phyloP scores from a whole-genome alignment of 2,329 filamentous ascomycete genomes.

The Aspergillus sp. region DNA sequence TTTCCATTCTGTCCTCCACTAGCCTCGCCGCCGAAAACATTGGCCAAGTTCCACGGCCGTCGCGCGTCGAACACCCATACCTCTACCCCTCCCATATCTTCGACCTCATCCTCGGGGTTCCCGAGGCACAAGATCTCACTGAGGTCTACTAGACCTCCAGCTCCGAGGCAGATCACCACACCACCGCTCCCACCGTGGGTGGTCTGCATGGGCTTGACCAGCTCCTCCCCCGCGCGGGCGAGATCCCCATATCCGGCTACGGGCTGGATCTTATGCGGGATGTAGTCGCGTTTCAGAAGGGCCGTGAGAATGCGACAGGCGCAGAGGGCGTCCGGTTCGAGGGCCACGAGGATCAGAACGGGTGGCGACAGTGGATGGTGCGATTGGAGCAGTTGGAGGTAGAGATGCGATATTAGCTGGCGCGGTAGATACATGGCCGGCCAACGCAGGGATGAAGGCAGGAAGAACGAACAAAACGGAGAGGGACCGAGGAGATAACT shows the following conservation, averaged over 20 bases:
- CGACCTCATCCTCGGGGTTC: constrained; percentile 61
- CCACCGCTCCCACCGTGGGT: constrained; percentile 81
- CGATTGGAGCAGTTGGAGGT: constrained; percentile 80
- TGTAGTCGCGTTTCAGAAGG: constrained; percentile 95
- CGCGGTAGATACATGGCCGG: constrained; percentile 88
- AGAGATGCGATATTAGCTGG: constrained; percentile 83
- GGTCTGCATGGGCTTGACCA: constrained; percentile 84
- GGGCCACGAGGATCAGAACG: constrained; percentile 85
- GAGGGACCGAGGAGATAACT: not conserved
- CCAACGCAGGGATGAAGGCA: constrained; percentile 21
- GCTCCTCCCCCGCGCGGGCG: constrained; percentile 71
- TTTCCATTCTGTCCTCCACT: constrained; percentile 52
- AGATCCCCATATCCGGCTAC: constrained; percentile 91
- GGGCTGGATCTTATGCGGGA: constrained; percentile 95
- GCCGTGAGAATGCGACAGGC: constrained; percentile 91
- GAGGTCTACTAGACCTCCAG: constrained; percentile 88
- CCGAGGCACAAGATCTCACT: constrained; percentile 76
- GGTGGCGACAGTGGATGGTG: constrained; percentile 89
- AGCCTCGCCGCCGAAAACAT: constrained; percentile 79
- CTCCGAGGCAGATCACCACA: constrained; percentile 86
- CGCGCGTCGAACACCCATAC: constrained; percentile 93
- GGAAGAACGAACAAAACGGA: constrained; percentile 5
- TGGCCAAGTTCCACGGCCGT: constrained; percentile 90
- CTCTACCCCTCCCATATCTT: constrained; percentile 76
- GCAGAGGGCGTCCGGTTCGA: constrained; percentile 93